Evolutionary conservation across 2,329 filamentous ascomycete species (phyloP).

Genomic region (Thelonectria rubi): DNA sequence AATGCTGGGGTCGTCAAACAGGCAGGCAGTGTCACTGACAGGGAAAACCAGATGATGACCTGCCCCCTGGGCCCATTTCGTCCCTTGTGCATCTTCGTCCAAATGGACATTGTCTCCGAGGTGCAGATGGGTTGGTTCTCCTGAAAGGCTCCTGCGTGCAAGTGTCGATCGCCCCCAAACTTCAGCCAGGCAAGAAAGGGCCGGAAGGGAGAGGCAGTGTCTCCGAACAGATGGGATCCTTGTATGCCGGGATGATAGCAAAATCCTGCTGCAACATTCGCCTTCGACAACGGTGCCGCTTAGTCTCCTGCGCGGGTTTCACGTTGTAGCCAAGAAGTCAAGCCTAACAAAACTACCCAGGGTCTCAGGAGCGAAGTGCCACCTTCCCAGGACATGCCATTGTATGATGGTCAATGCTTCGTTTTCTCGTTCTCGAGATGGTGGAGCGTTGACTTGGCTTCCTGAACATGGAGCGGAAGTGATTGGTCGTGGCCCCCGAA

Average conservation of each 20-base stretch:
- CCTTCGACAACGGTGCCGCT: slow-evolving; percentile 14
- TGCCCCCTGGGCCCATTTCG: background rate
- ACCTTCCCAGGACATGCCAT: slow-evolving; percentile 10
- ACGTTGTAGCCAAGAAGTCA: slow-evolving; percentile 22
- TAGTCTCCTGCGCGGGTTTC: slow-evolving; percentile 25
- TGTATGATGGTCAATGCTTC: slow-evolving; percentile 10
- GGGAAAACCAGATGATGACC: background rate
- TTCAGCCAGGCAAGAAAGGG: slow-evolving; percentile 1
- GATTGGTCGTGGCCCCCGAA: background rate
- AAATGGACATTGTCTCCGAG: background rate
- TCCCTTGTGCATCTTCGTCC: background rate
- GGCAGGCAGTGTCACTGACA: background rate
- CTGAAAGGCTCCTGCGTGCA: background rate
- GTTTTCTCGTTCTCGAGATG: background rate
- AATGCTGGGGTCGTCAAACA: slow-evolving; percentile 7
- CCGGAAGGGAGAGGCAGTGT: slow-evolving; percentile 24
- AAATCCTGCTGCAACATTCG: slow-evolving; percentile 29
- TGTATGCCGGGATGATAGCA: slow-evolving; percentile 11
- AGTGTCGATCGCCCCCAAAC: slow-evolving; percentile 10
- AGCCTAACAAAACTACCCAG: slow-evolving; percentile 8
- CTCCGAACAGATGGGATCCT: slow-evolving; percentile 28
- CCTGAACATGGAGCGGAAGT: background rate
- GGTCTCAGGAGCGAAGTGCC: slow-evolving; percentile 12
- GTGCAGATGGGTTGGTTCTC: background rate
- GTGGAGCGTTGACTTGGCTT: slow-evolving; percentile 9